These are phyloP conservation scores for Dysphania ambrosioides DNA, from an alignment of 148 eudicot genomes.

Conservation along the genomic window DNA sequence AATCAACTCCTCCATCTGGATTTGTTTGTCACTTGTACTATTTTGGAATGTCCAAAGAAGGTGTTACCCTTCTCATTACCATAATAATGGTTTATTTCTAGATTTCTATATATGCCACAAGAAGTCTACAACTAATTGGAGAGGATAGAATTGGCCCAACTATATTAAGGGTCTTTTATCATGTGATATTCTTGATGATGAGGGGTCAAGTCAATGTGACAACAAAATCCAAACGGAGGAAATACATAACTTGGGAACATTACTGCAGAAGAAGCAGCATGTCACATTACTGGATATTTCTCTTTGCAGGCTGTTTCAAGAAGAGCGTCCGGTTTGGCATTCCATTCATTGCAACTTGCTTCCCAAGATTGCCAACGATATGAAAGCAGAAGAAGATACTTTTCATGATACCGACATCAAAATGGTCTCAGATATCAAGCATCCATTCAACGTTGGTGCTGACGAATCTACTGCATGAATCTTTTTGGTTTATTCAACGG, in stretches of 20 bases:
- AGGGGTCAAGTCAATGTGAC: not conserved
- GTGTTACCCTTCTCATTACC: not conserved
- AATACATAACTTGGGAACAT: not conserved
- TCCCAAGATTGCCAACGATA: conserved; percentile 47
- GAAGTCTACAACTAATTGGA: not conserved
- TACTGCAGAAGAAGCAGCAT: not conserved
- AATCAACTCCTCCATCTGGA: not conserved
- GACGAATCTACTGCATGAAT: conserved; percentile 44
- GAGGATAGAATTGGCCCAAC: not conserved
- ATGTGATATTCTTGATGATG: not conserved
- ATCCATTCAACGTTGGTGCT: conserved; percentile 32
- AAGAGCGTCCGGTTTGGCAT: conserved; percentile 88
- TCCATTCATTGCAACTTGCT: conserved; percentile 68
- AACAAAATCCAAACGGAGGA: not conserved
- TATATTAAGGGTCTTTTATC: not conserved
- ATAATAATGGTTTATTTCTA: not conserved
- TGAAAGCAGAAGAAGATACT: conserved; percentile 33
- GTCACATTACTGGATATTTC: not conserved
- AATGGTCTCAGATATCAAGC: conserved; percentile 46
- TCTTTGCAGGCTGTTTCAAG: conserved; percentile 74
- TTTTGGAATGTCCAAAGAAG: not conserved
- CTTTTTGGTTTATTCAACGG: not conserved
- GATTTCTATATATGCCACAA: not conserved
- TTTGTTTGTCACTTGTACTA: not conserved
- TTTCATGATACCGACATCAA: conserved; percentile 40